phyloP scores from a whole-genome alignment of 306 rosid species.

The Sophora flavescens region DNA sequence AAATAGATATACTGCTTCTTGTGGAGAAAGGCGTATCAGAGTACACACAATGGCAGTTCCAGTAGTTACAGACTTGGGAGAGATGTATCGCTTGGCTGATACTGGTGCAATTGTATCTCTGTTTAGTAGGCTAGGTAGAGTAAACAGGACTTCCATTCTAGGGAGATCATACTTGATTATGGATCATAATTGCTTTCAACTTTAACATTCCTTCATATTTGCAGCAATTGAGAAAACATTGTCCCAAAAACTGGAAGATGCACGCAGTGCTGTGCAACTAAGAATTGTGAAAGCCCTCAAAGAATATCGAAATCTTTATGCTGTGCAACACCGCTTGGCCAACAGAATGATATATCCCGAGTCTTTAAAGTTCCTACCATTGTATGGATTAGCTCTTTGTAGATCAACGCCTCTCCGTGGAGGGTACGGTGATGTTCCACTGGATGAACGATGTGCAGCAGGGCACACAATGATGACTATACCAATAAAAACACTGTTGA shows the following conservation, averaged over 20 bases:
- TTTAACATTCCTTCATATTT: conserved; percentile 50
- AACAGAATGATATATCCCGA: conserved; percentile 96
- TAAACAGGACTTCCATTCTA: conserved; percentile 37
- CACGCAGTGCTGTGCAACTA: conserved; percentile 78
- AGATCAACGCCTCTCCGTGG: conserved; percentile 92
- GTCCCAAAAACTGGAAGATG: conserved; percentile 91
- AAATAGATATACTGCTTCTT: conserved; percentile 94
- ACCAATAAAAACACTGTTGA: conserved; percentile 82
- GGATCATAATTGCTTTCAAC: conserved; percentile 46
- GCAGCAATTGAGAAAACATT: conserved; percentile 94
- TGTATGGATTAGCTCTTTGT: conserved; percentile 90
- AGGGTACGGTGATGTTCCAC: conserved; percentile 78
- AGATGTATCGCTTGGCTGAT: conserved; percentile 93
- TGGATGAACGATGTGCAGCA: conserved; percentile 92
- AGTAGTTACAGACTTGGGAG: conserved; percentile 87
- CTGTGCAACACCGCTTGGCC: conserved; percentile 93
- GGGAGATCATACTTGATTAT: conserved; percentile 26
- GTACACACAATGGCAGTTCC: conserved; percentile 95
- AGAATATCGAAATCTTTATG: conserved; percentile 89
- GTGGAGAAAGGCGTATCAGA: conserved; percentile 98
- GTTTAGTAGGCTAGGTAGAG: conserved; percentile 85
- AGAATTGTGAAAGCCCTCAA: conserved; percentile 85
- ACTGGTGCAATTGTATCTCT: conserved; percentile 85
- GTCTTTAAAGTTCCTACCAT: conserved; percentile 76
- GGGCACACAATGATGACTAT: conserved; percentile 89